These are phyloP conservation scores for Porogramme epimiltina DNA, from an alignment of 1,284 basidiomycete species.

Conservation along the genomic window DNA sequence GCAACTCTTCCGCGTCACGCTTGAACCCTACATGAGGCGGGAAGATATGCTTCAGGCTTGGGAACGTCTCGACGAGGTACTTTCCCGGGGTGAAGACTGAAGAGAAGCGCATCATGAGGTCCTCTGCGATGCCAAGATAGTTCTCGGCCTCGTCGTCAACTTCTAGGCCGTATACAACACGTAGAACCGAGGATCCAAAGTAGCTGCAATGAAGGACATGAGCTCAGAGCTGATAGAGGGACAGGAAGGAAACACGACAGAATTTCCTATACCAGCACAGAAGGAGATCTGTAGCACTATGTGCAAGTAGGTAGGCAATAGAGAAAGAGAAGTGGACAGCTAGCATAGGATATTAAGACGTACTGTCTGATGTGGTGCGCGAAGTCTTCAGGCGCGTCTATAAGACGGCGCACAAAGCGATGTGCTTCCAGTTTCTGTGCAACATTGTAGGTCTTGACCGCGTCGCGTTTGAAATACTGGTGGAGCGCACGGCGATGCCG, in stretches of 20 bases:
- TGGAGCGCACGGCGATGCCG: slow-evolving; percentile 8
- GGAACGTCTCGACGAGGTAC: slow-evolving; percentile 15
- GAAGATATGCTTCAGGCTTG: slow-evolving; percentile 7
- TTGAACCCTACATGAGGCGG: slow-evolving; percentile 11
- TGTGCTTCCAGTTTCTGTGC: slow-evolving; percentile 3
- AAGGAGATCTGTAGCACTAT: neutral
- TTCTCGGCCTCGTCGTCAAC: slow-evolving; percentile 21
- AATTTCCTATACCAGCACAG: no score
- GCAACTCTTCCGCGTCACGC: slow-evolving; percentile 1
- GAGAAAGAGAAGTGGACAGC: neutral
- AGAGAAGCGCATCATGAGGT: slow-evolving; percentile 8
- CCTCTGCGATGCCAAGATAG: slow-evolving; percentile 9
- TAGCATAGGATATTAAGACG: neutral
- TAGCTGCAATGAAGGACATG: neutral
- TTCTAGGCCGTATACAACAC: slow-evolving; percentile 3
- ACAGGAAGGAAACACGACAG: no score
- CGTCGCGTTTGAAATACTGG: slow-evolving; percentile 9
- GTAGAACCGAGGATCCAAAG: slow-evolving; percentile 7
- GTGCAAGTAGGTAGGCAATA: no score
- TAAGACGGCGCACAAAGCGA: slow-evolving; percentile 1
- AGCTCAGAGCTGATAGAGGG: no score
- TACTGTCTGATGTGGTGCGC: slow-evolving; percentile 9
- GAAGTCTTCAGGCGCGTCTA: neutral
- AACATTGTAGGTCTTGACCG: neutral
- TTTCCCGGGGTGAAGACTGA: slow-evolving; percentile 10